Evolutionary conservation across 1,139 yeast genomes (phyloP), one percentile per base, ranked within the genome.

Genomic region (Kurtzmaniella quercitrusa): DNA sequence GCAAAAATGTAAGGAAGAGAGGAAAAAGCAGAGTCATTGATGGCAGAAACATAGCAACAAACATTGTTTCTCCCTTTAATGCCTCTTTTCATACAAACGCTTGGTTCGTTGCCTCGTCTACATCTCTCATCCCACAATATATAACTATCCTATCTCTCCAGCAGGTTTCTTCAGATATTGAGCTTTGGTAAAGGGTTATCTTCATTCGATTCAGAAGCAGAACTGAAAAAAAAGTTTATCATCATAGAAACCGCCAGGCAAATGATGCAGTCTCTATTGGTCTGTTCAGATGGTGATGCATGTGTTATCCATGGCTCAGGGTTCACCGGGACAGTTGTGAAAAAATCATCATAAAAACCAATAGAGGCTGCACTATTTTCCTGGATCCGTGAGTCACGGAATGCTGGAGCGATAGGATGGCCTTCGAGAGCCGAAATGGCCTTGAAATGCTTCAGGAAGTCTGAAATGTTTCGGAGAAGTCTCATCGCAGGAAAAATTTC

Each of bases 141-240:
- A 21, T 8, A 6, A 27, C 31, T 11, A 27, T 27, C 31, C 31
- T 27, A 27, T 27, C 4, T 27, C 31, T 27, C 31, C 31, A 6
- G 31, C 12, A 27, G 31, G 42, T 23, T 14, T 33, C 25, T 44
- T 50, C 44, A 44, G 42, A 38, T 48, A 44, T 52, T 58, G 63
- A 65, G 71, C 67, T 68, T 66, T 68, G 74, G 72, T 65, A 61
- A 52, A 41, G 50, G 65, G 75, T 71, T 82, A 72, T 84, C 91
- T 84, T 84, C 91, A 78, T 66, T 70, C 72, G 79, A 79, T 75
- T 85, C 93, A 85, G 93, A 85, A 85, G 93, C 93, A 85, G 93
- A 85, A 85, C 93, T 85, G 93, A 81, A 73, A 63, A 60, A 46
- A 58, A 59, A 55, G 68, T 67, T 68, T 77, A 63, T 83, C 90